phyloP scores from a whole-genome alignment of 495 filamentous ascomycete species.

The Trichoderma erinaceum region DNA sequence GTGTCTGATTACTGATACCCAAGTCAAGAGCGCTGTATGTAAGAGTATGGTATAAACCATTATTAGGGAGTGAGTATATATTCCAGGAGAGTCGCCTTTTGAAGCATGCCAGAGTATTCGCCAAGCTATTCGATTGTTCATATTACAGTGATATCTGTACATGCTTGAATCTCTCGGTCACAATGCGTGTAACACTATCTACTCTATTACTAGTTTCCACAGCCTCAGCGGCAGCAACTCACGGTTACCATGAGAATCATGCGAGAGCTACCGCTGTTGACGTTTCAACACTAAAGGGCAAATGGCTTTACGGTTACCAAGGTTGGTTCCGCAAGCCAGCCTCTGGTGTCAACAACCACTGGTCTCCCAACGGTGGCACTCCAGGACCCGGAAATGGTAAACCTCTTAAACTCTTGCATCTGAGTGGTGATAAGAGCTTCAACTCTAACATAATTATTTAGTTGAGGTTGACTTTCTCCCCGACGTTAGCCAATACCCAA shows the following conservation, averaged over 20 bases:
- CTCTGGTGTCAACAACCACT: constrained; percentile 17
- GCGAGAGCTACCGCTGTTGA: constrained; percentile 21
- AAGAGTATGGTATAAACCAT: not conserved
- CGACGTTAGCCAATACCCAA: constrained; percentile 27
- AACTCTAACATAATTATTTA: constrained; percentile 1
- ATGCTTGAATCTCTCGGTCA: not conserved
- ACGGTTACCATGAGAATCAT: not conserved
- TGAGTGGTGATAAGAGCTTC: not conserved
- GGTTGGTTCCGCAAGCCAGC: constrained; percentile 29
- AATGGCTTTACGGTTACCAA: constrained; percentile 30
- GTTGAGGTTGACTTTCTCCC: constrained; percentile 30
- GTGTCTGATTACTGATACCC: not conserved
- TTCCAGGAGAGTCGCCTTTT: not conserved
- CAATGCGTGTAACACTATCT: not conserved
- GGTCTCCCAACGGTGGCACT: constrained; percentile 22
- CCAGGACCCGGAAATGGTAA: constrained; percentile 25
- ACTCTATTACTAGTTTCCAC: not conserved
- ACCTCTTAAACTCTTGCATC: not conserved
- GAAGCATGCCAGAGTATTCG: not conserved
- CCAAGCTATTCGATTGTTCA: too few species aligned
- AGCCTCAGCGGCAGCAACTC: not conserved
- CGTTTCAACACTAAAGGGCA: constrained; percentile 25
- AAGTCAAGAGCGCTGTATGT: not conserved
- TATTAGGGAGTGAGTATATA: not conserved
- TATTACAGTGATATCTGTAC: not conserved